Conservation (phyloP, 176 grass and related monocot genomes). For the Aegilops bicornis region DNA sequence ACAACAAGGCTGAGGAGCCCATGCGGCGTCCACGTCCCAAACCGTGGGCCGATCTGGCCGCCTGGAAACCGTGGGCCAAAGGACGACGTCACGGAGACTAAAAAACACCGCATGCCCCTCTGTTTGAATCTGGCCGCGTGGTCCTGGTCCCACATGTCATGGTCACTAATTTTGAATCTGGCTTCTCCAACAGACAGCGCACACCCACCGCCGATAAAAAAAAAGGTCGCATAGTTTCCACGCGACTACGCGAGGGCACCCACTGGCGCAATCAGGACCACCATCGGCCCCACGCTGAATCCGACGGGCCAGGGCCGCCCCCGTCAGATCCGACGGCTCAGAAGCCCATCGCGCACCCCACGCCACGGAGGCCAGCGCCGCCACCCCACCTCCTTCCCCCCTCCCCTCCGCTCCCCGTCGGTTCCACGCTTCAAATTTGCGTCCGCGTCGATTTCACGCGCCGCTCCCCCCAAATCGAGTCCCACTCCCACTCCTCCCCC, state of each 20-base stretch:
- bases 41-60: background rate
- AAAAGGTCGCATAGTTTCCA: background rate
- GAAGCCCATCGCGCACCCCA: background rate
- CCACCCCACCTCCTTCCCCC: too few relatives aligned
- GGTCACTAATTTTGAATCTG: background rate
- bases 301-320: background rate
- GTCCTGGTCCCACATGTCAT: background rate
- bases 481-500: background rate
- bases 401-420: too few relatives aligned
- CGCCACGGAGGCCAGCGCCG: background rate
- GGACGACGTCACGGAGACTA: background rate
- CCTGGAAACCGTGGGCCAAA: background rate
- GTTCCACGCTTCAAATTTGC: conserved; percentile 65
- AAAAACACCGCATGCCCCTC: background rate
- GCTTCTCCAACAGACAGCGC: background rate
- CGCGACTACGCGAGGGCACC: background rate
- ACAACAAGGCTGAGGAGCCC: too few relatives aligned
- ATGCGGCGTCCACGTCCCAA: too few relatives aligned
- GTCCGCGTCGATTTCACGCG: conserved; percentile 52
- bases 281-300: background rate
- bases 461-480: conserved; percentile 25
- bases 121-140: background rate
- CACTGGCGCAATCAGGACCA: background rate
- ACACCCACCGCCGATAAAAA: background rate
- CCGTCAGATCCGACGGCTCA: background rate